These are phyloP conservation scores for Trichoderma sp. DNA, from an alignment of 2,329 filamentous ascomycete species.

Conservation along the genomic window DNA sequence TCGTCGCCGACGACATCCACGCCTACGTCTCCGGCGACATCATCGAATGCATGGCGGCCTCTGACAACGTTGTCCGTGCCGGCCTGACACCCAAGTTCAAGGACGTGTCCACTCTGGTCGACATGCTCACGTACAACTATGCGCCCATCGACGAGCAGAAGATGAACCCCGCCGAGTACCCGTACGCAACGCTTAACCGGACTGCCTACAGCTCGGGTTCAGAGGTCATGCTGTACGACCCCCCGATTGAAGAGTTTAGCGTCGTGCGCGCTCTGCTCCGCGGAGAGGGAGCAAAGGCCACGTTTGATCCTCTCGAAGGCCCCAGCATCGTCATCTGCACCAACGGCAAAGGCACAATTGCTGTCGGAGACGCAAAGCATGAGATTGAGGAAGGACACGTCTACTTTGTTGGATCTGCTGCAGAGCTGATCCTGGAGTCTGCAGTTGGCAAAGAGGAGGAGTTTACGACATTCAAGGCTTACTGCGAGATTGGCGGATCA, in stretches of 20 bases:
- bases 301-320: constrained; percentile 83
- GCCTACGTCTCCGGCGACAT: constrained; percentile 93
- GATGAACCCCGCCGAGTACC: constrained; percentile 83
- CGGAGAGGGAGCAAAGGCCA: constrained; percentile 74
- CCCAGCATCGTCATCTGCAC: constrained; percentile 95
- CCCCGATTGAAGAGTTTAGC: constrained; percentile 94
- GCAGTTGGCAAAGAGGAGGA: constrained; percentile 63
- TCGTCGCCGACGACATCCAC: constrained; percentile 96
- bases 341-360: constrained; percentile 77
- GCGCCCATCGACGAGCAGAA: constrained; percentile 95
- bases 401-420: constrained; percentile 85
- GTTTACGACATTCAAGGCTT: constrained; percentile 90
- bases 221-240: constrained; percentile 79
- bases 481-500: constrained; percentile 74
- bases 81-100: constrained; percentile 99
- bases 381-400: constrained; percentile 74
- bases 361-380: constrained; percentile 79
- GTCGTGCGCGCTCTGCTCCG: constrained; percentile 82
- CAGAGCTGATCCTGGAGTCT: constrained; percentile 79
- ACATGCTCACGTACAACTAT: constrained; percentile 93
- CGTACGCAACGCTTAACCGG: constrained; percentile 82
- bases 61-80: constrained; percentile 97
- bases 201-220: constrained; percentile 78
- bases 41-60: constrained; percentile 98
- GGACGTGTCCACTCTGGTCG: constrained; percentile 84